A percentile compares a stretch with the other conserved stretches of the same genome.
Conservation (phyloP, 2,329 filamentous ascomycete genomes). For the Botrytis sinoallii region DNA sequence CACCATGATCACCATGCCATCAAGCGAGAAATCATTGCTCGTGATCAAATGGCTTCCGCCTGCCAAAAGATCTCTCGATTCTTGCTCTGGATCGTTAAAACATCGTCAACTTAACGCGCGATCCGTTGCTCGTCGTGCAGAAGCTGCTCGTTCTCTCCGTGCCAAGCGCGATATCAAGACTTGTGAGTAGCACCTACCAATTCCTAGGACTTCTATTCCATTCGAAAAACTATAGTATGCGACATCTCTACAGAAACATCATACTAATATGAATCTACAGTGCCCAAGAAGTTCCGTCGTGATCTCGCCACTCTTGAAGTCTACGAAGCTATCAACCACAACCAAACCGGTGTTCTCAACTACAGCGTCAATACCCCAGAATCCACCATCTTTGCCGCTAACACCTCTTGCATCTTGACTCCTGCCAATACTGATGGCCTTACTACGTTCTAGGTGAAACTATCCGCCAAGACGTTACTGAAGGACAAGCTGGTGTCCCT, state of each 20-base stretch:
- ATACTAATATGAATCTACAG: background rate
- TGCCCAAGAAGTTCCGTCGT: constrained; percentile 17
- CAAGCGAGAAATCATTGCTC: constrained; percentile 17
- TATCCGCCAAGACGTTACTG: constrained; percentile 47
- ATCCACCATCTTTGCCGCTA: constrained; percentile 40
- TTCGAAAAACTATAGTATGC: background rate
- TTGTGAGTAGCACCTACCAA: background rate
- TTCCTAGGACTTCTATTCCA: background rate
- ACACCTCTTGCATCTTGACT: constrained; percentile 48
- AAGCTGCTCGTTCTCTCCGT: constrained; percentile 32
- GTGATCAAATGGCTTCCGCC: constrained; percentile 14
- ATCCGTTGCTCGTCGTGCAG: constrained; percentile 38
- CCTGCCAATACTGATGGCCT: constrained; percentile 53
- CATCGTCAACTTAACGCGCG: constrained; percentile 37
- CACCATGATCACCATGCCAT: constrained; percentile 15
- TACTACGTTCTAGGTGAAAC: constrained; percentile 43
- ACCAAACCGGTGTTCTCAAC: constrained; percentile 13
- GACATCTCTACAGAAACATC: no score
- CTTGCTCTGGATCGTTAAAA: constrained; percentile 39
- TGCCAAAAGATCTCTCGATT: constrained; percentile 30
- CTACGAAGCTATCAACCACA: constrained; percentile 21
- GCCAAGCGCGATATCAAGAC: constrained; percentile 10
- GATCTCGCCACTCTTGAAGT: constrained; percentile 17
- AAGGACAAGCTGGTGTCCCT: constrained; percentile 47
- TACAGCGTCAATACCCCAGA: constrained; percentile 20